phyloP scores from a whole-genome alignment of 192 early-diverging fungal genomes.

The Rhizophagus clarus region DNA sequence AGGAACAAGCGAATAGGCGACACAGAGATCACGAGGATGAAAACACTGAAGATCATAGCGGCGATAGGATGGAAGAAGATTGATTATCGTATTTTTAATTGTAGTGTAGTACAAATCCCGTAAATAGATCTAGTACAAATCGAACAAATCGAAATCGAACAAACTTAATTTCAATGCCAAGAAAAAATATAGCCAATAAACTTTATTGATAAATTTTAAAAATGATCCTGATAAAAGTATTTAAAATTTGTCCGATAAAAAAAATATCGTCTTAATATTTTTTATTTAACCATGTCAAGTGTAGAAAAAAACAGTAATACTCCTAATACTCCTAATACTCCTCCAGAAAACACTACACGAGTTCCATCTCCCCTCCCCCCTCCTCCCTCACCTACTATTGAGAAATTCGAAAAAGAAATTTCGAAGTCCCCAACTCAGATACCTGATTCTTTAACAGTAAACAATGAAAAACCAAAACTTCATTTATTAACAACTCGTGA shows the following conservation, averaged over 20 bases:
- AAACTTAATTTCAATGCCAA: neutral
- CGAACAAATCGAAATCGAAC: neutral
- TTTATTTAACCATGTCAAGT: neutral
- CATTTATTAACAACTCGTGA: neutral
- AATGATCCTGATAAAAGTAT: neutral
- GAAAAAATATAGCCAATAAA: no score
- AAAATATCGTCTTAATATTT: no score
- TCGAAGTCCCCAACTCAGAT: neutral
- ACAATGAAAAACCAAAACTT: neutral
- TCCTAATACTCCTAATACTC: no score
- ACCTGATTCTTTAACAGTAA: no score
- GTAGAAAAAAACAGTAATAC: neutral
- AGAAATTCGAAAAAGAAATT: neutral
- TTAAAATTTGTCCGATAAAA: no score
- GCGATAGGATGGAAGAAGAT: slow-evolving; percentile 33
- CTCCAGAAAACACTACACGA: neutral
- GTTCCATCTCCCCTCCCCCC: neutral
- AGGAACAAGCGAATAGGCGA: slow-evolving; percentile 39
- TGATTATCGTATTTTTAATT: neutral
- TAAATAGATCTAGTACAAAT: neutral
- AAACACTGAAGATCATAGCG: slow-evolving; percentile 18
- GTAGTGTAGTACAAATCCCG: no score
- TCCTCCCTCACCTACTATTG: neutral
- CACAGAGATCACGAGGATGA: slow-evolving; percentile 20
- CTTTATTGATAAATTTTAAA: neutral